phyloP scores from a whole-genome alignment of 768 basidiomycete species.

The Floccularia luteovirens region DNA sequence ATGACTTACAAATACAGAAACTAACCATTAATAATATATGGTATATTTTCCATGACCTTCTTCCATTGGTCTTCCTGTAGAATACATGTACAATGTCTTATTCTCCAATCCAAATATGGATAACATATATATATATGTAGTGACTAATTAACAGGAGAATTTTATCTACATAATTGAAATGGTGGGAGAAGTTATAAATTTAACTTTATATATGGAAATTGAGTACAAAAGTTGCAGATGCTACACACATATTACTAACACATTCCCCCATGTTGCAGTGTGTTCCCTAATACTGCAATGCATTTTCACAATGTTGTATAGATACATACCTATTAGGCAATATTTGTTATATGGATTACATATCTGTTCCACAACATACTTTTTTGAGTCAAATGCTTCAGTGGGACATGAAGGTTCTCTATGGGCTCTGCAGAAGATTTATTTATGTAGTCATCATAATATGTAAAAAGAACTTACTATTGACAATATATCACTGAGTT shows the following conservation, averaged over 20 bases:
- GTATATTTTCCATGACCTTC: constrained; percentile 16
- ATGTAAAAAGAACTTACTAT: background rate
- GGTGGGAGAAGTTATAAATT: too few relatives aligned
- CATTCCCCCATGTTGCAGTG: too few relatives aligned
- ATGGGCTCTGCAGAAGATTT: background rate
- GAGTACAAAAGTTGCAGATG: background rate
- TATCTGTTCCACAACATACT: too few relatives aligned
- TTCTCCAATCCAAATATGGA: constrained; percentile 3
- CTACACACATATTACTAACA: too few relatives aligned
- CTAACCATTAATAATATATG: constrained; percentile 19
- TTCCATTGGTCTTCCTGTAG: constrained; percentile 6
- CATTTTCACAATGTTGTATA: too few relatives aligned
- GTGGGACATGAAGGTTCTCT: too few relatives aligned
- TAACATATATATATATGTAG: constrained; percentile 5
- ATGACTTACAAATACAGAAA: constrained; percentile 7
- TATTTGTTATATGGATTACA: too few relatives aligned
- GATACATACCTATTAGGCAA: too few relatives aligned
- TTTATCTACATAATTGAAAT: background rate
- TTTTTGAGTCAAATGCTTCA: too few relatives aligned
- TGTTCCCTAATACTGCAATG: too few relatives aligned
- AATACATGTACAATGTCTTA: constrained; percentile 2
- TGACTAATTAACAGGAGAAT: background rate
- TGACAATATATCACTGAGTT: too few relatives aligned
- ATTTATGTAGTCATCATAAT: background rate
- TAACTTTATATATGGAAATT: background rate